Base-by-base conservation (phyloP, 1,139 yeast genomes). In the Lodderomyces jiufengensis region DNA sequence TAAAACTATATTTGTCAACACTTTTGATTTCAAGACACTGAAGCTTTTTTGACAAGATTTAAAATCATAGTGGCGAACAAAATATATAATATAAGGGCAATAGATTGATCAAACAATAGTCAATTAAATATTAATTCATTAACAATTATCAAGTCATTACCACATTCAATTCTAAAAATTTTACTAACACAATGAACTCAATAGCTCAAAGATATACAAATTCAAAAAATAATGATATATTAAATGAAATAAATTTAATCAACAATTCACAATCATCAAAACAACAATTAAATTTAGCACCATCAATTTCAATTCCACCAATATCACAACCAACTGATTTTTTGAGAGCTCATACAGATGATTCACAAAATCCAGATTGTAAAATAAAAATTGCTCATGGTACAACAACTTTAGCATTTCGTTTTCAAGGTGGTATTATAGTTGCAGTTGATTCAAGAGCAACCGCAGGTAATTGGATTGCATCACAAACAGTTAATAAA, bases 361-460 rank as follows among this genome's bases (percentile, higher is more conserved):
- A 92, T 59, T 81, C 88, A 25, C 59, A 79, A 42, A 92, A 90
- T 57, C 95, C 95, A 18, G 97, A 88, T 58, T 87, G 95, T 66
- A 84, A 82, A 56, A 92, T 94, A 64, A 92, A 92, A 61, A 85
- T 92, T 54, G 96, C 97, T 20, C 99, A 92, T 63, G 99, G 99
- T 61, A 92, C 99, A 20, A 92, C 99, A 11, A 92, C 99, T 5
- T 73, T 92, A 50, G 97, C 97, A 7, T 92, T 94, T 67, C 76
- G 97, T 59, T 94, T 90, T 64, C 80, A 90, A 64, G 97, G 92
- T 14, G 99, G 99, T 23, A 90, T 92, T 50, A 71, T 92, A 29
- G 97, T 92, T 39, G 97, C 97, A 0, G 97, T 92, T 18, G 98
- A 92, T 66, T 88, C 97, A 24, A 78, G 98, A 63, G 97, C 98